These are phyloP conservation scores for Lanmaoa pseudosensibilis DNA, from an alignment of 768 basidiomycete genomes.

Conservation along the genomic window DNA sequence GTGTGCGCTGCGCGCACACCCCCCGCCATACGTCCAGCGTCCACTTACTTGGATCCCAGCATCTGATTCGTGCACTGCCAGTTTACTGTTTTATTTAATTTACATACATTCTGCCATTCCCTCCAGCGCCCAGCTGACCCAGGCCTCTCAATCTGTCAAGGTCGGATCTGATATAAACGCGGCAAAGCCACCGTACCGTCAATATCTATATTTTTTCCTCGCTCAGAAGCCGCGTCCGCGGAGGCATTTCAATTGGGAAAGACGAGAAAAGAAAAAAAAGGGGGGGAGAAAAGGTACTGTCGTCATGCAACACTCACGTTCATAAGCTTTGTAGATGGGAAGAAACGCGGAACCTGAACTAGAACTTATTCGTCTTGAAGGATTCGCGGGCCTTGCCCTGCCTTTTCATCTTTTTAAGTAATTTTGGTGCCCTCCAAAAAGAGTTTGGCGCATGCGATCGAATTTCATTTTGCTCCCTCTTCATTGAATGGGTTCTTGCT, in stretches of 20 bases:
- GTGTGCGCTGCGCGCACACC: no score
- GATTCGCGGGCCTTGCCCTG: background rate
- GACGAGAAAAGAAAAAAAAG: background rate
- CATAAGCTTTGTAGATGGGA: constrained; percentile 4
- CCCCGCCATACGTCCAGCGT: no score
- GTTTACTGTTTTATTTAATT: background rate
- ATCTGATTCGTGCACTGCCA: background rate
- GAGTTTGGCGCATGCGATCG: background rate
- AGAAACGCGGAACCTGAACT: constrained; percentile 3
- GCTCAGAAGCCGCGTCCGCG: constrained; percentile 3
- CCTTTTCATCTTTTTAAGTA: background rate
- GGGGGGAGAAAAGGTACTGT: constrained; percentile 9
- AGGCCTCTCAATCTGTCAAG: background rate
- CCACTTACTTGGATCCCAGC: background rate
- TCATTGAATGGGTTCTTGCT: background rate
- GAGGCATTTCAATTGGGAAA: constrained; percentile 2
- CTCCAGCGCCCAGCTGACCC: constrained; percentile 1
- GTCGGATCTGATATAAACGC: constrained; percentile 9
- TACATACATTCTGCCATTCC: background rate
- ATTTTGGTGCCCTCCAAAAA: background rate
- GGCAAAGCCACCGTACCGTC: background rate
- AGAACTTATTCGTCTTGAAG: background rate
- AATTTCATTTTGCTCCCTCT: background rate
- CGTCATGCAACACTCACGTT: constrained; percentile 9
- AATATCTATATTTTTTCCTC: background rate